phyloP scores from a whole-genome alignment of 208 protist genomes.

The Novymonas esmeraldas region DNA sequence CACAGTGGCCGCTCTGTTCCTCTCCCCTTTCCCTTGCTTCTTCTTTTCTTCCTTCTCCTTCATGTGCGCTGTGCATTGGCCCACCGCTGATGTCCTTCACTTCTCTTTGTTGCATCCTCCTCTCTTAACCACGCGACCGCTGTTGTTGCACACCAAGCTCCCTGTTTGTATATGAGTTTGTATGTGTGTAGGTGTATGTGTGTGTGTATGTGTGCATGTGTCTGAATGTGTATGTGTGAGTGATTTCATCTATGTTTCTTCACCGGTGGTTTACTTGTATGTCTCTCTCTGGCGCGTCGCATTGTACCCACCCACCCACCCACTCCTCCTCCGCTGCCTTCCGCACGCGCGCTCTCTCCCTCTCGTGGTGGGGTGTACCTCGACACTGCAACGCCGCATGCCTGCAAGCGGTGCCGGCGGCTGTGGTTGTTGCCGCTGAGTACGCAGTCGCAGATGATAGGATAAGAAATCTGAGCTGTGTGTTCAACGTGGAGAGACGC shows the following conservation, averaged over 20 bases:
- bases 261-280: neutral
- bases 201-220: conserved; percentile 1
- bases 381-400: too few species aligned
- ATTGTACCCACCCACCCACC: too few species aligned
- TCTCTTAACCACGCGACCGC: too few species aligned
- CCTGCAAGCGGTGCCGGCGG: too few species aligned
- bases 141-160: neutral
- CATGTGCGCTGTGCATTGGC: neutral
- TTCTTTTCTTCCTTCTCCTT: neutral
- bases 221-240: neutral
- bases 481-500: too few species aligned
- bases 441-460: too few species aligned
- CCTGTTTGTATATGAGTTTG: neutral
- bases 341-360: too few species aligned
- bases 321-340: too few species aligned
- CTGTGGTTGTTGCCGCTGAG: too few species aligned
- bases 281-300: neutral
- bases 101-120: neutral
- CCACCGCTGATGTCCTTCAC: neutral
- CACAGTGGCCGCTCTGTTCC: too few species aligned
- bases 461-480: too few species aligned
- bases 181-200: neutral
- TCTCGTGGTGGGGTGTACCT: too few species aligned
- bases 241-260: conserved; percentile 2
- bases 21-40: neutral